Conservation (phyloP, 2,329 filamentous ascomycete genomes). For the Pseudogymnoascus sp. region DNA sequence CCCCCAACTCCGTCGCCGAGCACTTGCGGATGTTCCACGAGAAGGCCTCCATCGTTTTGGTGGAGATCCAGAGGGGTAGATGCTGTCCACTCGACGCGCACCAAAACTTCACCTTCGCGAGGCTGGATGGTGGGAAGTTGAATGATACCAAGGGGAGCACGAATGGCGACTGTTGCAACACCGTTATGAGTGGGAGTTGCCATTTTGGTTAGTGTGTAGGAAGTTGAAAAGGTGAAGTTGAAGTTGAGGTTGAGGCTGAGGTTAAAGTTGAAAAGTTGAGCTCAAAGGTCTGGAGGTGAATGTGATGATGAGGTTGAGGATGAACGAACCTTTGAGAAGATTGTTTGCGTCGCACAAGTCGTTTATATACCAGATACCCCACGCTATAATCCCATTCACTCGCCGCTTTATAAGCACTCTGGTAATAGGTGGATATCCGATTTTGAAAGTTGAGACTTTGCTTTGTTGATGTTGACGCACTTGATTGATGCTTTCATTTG, state of each 20-base stretch:
- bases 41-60: constrained; percentile 52
- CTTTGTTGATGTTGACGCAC: neutral
- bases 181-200: constrained; percentile 33
- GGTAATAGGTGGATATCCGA: neutral
- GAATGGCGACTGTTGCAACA: constrained; percentile 35
- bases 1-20: constrained; percentile 49
- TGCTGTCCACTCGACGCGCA: constrained; percentile 52
- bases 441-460: neutral
- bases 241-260: neutral
- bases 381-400: neutral
- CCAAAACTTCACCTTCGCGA: constrained; percentile 41
- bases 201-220: constrained; percentile 21
- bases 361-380: neutral
- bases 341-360: neutral
- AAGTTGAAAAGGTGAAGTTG: neutral
- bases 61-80: constrained; percentile 58
- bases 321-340: neutral
- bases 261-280: neutral
- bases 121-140: constrained; percentile 29
- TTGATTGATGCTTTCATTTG: neutral
- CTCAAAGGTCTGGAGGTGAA: neutral
- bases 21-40: constrained; percentile 45
- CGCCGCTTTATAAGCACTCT: neutral
- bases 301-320: neutral
- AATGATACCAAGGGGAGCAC: constrained; percentile 32